Evolutionary conservation across 192 early-diverging fungal species (phyloP).

Genomic region (Umbelopsis ramanniana): DNA sequence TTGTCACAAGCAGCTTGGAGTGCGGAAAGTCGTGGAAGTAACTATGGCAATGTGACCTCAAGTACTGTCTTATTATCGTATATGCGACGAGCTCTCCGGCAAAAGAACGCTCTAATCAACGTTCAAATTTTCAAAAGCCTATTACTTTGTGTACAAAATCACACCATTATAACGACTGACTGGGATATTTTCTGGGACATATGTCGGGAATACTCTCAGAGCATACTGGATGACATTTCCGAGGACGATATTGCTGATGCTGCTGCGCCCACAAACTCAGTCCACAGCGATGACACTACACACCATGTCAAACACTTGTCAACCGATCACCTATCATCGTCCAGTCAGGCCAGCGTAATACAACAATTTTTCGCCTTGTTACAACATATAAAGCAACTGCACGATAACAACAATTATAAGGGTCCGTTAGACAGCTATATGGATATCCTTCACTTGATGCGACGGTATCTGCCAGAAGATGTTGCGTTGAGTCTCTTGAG

Average conservation of each 20-base stretch:
- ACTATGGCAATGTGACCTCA: conserved; percentile 28
- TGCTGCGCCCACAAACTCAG: neutral
- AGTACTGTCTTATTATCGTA: conserved; percentile 36
- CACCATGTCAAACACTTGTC: neutral
- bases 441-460: conserved; percentile 45
- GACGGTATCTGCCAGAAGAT: conserved; percentile 47
- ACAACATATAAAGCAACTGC: neutral
- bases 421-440: conserved; percentile 54
- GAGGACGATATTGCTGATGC: neutral
- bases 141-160: conserved; percentile 18
- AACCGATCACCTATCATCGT: neutral
- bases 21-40: neutral
- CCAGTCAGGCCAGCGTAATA: neutral
- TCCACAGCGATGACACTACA: neutral
- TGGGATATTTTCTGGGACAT: conserved; percentile 46
- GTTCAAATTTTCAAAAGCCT: conserved; percentile 30
- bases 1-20: conserved; percentile 64
- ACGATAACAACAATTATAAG: conserved; percentile 21
- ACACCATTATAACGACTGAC: conserved; percentile 31
- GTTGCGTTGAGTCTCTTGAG: conserved; percentile 47
- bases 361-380: conserved; percentile 4
- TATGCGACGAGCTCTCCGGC: conserved; percentile 30
- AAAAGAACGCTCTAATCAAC: conserved; percentile 24
- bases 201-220: conserved; percentile 20
- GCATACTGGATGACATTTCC: neutral